These are phyloP conservation scores for Linderniella brevidens DNA, from an alignment of 257 asterid species.

Conservation along the genomic window DNA sequence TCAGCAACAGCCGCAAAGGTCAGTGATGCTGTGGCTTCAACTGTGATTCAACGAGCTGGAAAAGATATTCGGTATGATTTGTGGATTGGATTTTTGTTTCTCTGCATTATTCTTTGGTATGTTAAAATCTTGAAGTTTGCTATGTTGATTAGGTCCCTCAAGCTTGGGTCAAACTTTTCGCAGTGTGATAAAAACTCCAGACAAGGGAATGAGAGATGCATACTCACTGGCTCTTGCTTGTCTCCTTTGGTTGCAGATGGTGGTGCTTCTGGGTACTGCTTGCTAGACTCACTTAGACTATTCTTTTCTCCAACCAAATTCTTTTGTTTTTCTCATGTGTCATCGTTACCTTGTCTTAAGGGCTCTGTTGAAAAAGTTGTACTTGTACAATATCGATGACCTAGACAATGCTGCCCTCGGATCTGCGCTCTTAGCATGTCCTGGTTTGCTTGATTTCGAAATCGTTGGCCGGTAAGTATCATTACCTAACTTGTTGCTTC, in stretches of 20 bases:
- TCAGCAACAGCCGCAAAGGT: slow-evolving; percentile 40
- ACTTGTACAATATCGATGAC: slow-evolving; percentile 68
- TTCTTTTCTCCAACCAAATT: slow-evolving; percentile 5
- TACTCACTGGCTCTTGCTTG: slow-evolving; percentile 69
- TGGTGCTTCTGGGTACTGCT: slow-evolving; percentile 56
- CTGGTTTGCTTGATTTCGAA: slow-evolving; percentile 54
- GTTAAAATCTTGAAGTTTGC: background rate
- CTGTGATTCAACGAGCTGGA: slow-evolving; percentile 81
- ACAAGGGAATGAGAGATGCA: slow-evolving; percentile 50
- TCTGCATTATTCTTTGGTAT: slow-evolving; percentile 1
- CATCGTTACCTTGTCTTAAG: slow-evolving; percentile 13
- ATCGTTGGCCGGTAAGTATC: slow-evolving; percentile 81
- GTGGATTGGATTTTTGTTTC: background rate
- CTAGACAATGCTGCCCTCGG: slow-evolving; percentile 49
- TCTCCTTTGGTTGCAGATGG: slow-evolving; percentile 48
- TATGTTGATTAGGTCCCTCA: slow-evolving; percentile 42
- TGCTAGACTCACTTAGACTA: slow-evolving; percentile 4
- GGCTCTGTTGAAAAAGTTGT: slow-evolving; percentile 44
- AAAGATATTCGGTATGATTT: slow-evolving; percentile 20
- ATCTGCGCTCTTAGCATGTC: slow-evolving; percentile 55
- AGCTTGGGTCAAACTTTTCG: slow-evolving; percentile 64
- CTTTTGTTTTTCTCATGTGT: background rate
- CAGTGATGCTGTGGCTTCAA: slow-evolving; percentile 55
- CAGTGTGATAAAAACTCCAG: slow-evolving; percentile 60
- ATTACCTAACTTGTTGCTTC: too few relatives aligned